Base-by-base conservation (phyloP, 305 asterid genomes). In the Withania somnifera region DNA sequence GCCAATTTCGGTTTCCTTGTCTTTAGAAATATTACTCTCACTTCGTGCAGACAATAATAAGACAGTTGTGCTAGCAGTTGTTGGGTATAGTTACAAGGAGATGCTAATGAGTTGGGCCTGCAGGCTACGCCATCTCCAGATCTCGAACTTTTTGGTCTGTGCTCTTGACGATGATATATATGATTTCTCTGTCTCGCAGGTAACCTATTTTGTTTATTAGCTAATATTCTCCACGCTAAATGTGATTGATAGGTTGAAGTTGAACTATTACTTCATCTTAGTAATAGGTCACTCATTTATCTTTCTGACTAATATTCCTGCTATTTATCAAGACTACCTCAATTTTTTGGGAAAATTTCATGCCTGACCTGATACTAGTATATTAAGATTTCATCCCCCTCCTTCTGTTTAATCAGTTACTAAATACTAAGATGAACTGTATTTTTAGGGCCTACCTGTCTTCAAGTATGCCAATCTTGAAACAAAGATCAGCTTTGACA, bases 61-160 rank as follows among this genome's bases (percentile, higher is more conserved):
- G 88, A 90, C 92, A 17, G 83, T 96, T 84, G 86, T 92, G 42
- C 91, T 96, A 75, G 98, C 97, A 53, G 83, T 96, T 88, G 98
- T 97, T 80, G 98, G 98, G 80, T 88, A 89, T 84, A 96, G 92
- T 81, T 96, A 96, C 82, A 92, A 93, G 87, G 98, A 96, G 83
- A 91, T 94, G 98, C 87, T 94, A 63, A 96, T 96, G 99, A 96
- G 98, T 86, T 96, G 99, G 99, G 92, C 87, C 7, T 96, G 99
- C 87, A 89, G 94, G 86, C 89, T 92, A 50, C 89, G 87, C 54
- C 89, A 79, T 82, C 97, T 96, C 51, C 87, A 82, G 85, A 84
- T 96, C 14, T 83, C 78, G 6, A 94, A 93, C 85, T 94, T 89
- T 57, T 88, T 96, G 87, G 92, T 94, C 81, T 89, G 94, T 82